Evolutionary conservation across 305 asterid species (phyloP), one percentile per base, ranked within the genome.

Genomic region (Solanum hybrid): DNA sequence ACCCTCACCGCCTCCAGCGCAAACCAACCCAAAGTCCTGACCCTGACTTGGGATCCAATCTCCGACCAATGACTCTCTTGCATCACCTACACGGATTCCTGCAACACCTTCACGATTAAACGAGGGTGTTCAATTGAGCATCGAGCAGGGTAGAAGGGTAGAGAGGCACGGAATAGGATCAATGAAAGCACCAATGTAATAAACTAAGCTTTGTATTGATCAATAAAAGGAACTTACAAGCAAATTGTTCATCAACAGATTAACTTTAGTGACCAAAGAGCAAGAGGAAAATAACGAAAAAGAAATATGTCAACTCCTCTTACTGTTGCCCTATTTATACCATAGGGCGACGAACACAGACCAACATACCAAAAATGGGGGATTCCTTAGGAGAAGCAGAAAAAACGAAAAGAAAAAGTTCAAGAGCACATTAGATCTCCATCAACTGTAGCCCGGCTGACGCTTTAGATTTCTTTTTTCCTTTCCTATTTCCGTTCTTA

Each of bases 401-500:
- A 60, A 72, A 72, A 26, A 24, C 13, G 22, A 72, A 72, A 31
- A 4, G 5, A 60, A 27, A 29, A 88, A 29, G 31, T 15, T 24
- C 1, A 27, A 14, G 8, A 51, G 81, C 26, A 26, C 24, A 66
- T 31, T 37, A 81, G 6, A 51, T 80, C 60, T 89, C 90, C 90
- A 89, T 81, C 9, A 7, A 89, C 73, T 71, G 85, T 80, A 64
- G 45, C 36, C 66, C 64, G 0, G 84, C 22, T 14, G 77, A 19
- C 4, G 22, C 87, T 85, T 31, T 85, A 51, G 87, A 85, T n/a
- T 82, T 82, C 88, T 71, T 82, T 71, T 71, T 89, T 26, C 81
- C 75, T 80, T 88, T 88, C 32, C 80, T 71, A 42, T 29, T 88
- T 34, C 38, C 76, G 4, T 88, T 88, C 32, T 29, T 79, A 4